phyloP scores from a whole-genome alignment of 2,329 filamentous ascomycete genomes.

The Colletotrichum karsti region DNA sequence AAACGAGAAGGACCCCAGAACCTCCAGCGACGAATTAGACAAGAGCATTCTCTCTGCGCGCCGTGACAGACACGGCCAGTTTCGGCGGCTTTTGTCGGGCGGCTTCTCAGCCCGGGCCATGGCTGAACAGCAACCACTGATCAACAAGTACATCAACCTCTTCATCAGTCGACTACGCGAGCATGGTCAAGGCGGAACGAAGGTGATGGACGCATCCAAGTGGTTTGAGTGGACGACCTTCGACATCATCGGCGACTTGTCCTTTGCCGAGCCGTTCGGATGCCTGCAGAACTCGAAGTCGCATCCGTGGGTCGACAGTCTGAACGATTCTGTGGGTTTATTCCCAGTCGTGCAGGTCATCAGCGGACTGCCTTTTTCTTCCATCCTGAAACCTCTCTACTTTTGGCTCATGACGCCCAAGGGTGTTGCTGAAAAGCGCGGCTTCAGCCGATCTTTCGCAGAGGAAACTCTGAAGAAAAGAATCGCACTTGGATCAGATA shows the following conservation, averaged over 20 bases:
- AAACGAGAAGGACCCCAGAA: conserved; percentile 3
- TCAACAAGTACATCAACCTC: conserved; percentile 35
- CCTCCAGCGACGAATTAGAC: not conserved
- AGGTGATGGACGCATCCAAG: not conserved
- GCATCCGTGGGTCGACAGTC: conserved; percentile 35
- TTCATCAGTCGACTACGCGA: conserved; percentile 40
- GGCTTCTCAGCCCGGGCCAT: conserved; percentile 40
- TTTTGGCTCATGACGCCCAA: not conserved
- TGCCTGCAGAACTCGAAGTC: conserved; percentile 33
- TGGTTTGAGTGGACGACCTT: conserved; percentile 35
- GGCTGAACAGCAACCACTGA: conserved; percentile 38
- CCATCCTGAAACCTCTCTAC: not conserved
- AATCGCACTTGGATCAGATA: not conserved
- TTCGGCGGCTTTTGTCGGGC: conserved; percentile 33
- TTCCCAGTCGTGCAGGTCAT: not conserved
- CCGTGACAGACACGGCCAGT: conserved; percentile 29
- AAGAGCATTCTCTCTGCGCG: not conserved
- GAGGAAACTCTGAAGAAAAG: not conserved
- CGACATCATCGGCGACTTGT: conserved; percentile 38
- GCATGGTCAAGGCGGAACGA: not conserved
- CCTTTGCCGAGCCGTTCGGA: conserved; percentile 38
- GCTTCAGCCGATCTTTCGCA: not conserved
- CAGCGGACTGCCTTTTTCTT: not conserved
- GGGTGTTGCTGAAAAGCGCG: not conserved
- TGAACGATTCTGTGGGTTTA: conserved; percentile 28